phyloP scores from a whole-genome alignment of 176 grass and related monocot species.

The Raddia guianensis region DNA sequence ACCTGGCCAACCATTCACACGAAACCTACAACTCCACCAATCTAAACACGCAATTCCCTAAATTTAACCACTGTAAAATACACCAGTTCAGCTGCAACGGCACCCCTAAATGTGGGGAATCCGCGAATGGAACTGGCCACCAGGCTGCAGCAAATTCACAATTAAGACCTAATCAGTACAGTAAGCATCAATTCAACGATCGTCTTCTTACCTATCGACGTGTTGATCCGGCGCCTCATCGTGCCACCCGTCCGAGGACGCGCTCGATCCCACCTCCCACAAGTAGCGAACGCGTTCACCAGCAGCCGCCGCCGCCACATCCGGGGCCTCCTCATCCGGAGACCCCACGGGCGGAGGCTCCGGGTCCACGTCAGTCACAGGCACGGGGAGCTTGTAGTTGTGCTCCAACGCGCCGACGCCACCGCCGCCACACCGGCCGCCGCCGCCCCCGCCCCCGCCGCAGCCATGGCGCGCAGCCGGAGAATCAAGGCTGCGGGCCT shows the following conservation, averaged over 20 bases:
- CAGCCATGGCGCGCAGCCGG: slow-evolving; percentile 24
- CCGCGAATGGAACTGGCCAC: neutral
- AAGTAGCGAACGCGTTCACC: slow-evolving; percentile 35
- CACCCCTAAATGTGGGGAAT: neutral
- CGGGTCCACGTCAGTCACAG: neutral
- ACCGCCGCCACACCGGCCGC: neutral
- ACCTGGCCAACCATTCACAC: slow-evolving; percentile 2
- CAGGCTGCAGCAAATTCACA: neutral
- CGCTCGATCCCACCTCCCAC: slow-evolving; percentile 56
- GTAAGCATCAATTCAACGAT: neutral
- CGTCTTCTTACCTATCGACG: slow-evolving; percentile 51
- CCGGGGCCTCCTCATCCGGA: slow-evolving; percentile 24
- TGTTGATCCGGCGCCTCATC: slow-evolving; percentile 65
- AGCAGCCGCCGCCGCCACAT: neutral
- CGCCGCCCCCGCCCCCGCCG: neutral
- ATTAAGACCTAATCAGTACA: neutral
- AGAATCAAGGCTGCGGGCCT: slow-evolving; percentile 41
- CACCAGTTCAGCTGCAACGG: neutral
- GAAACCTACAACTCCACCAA: slow-evolving; percentile 10
- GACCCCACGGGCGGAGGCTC: neutral
- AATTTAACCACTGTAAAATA: slow-evolving; percentile 3
- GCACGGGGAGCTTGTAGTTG: slow-evolving; percentile 56
- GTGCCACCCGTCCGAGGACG: slow-evolving; percentile 53
- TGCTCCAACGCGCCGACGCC: neutral
- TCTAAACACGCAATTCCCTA: neutral